A percentile compares a stretch with the other conserved stretches of the same genome.
Evolutionary conservation across 441 rosid species (phyloP).

Genomic region (Adansonia grandidieri): DNA sequence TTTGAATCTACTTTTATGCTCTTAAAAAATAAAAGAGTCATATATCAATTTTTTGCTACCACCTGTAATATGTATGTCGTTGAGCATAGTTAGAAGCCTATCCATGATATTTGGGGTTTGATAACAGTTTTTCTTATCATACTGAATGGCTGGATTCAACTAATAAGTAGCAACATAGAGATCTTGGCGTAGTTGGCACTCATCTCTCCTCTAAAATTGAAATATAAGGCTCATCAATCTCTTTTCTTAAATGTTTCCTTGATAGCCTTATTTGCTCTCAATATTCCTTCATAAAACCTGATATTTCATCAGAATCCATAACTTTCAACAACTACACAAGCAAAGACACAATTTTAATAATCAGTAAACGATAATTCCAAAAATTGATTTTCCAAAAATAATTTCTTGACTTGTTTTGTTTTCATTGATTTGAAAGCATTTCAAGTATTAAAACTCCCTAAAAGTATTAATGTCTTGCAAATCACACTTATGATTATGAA

Average conservation of each 20-base stretch:
- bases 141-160: not conserved
- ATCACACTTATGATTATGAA: not conserved
- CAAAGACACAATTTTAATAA: not conserved
- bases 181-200: not conserved
- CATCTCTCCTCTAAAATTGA: not conserved
- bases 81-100: not conserved
- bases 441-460: not conserved
- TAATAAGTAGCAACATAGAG: not conserved
- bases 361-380: not conserved
- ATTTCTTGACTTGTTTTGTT: too few relatives aligned
- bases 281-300: not conserved
- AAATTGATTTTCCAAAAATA: not conserved
- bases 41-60: not conserved
- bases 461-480: not conserved
- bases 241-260: not conserved
- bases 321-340: too few relatives aligned
- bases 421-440: not conserved
- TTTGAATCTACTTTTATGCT: not conserved
- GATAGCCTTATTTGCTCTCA: not conserved
- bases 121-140: too few relatives aligned
- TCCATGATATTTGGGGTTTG: not conserved
- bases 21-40: not conserved
- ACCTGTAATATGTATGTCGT: not conserved
- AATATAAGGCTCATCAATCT: not conserved
- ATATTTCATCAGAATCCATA: not conserved